These are phyloP conservation scores for Saccharomycopsis vini DNA, from an alignment of 805 yeast genomes.

Conservation along the genomic window DNA sequence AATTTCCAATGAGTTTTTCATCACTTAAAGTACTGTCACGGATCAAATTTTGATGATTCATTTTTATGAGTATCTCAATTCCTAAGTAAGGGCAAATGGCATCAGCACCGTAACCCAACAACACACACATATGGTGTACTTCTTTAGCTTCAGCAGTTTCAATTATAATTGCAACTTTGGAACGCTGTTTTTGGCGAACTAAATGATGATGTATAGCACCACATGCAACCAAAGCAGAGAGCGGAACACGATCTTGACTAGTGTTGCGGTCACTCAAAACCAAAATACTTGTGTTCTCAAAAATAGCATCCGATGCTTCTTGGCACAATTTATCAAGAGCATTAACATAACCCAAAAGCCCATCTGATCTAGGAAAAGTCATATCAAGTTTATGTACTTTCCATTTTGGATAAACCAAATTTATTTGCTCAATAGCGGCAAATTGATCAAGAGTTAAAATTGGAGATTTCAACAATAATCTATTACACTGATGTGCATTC, in stretches of 20 bases:
- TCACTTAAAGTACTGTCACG: slow-evolving; percentile 42
- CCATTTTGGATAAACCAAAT: slow-evolving; percentile 79
- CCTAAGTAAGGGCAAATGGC: slow-evolving; percentile 92
- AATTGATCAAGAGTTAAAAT: slow-evolving; percentile 67
- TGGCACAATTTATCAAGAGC: slow-evolving; percentile 82
- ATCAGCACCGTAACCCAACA: slow-evolving; percentile 96
- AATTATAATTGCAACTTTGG: slow-evolving; percentile 82
- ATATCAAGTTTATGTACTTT: slow-evolving; percentile 73
- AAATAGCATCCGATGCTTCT: slow-evolving; percentile 80
- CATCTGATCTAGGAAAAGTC: slow-evolving; percentile 77
- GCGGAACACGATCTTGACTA: slow-evolving; percentile 56
- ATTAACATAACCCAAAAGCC: slow-evolving; percentile 74
- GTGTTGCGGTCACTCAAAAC: slow-evolving; percentile 66
- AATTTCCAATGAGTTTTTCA: slow-evolving; percentile 60
- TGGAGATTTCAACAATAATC: slow-evolving; percentile 77
- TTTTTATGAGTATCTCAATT: slow-evolving; percentile 75
- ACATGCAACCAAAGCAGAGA: slow-evolving; percentile 83
- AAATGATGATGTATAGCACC: slow-evolving; percentile 97
- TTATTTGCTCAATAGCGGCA: slow-evolving; percentile 62
- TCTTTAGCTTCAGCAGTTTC: slow-evolving; percentile 98
- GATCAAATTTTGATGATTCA: slow-evolving; percentile 73
- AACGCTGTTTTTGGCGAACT: slow-evolving; percentile 91
- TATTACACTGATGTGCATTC: slow-evolving; percentile 85
- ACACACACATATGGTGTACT: slow-evolving; percentile 90
- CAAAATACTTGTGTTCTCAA: slow-evolving; percentile 63